Base-by-base conservation (phyloP, 306 rosid genomes). In the Pueraria montana region DNA sequence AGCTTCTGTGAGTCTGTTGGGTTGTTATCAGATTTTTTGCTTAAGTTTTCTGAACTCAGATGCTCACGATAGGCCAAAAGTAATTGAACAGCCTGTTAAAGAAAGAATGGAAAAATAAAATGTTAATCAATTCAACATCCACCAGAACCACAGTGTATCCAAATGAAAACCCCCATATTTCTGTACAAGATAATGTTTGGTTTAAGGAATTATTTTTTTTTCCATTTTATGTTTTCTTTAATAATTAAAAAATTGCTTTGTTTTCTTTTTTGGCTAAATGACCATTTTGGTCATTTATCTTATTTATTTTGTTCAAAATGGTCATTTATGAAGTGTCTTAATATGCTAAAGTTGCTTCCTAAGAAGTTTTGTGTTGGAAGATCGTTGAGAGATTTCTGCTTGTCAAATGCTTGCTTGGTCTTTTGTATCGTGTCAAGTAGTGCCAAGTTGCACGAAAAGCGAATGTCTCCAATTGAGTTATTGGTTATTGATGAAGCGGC, bases 11-110 rank as follows among this genome's bases (percentile, higher is more conserved):
- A 71, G 53, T 86, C 81, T 24, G 82, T 71, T 83, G 84, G 87
- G 68, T 89, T 77, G 69, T 90, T 81, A 76, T 85, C 89, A 61
- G 84, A 81, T 72, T 75, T 84, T 66, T 77, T 58, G 55, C 75
- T 81, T 2, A 78, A 53, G 40, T 70, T 84, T 76, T 84, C 84
- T 23, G 85, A 87, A 24, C 55, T 81, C 74, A 90, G 50, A 53
- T 55, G 87, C 70, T 90, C 92, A 11, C 91, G 89, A 80, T 83
- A 86, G 48, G 88, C 86, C 64, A 92, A 83, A 68, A 95, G 98
- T 66, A 85, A 92, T 76, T 88, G 92, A 82, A 95, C 94, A 79
- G 97, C 97, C 98, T 95, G 87, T 68, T 77, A 75, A 74, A 66
- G 43, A 83, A 86, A 64, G 30, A 80, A 42, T 40, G 65, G 16